Evolutionary conservation across 257 asterid genomes (phyloP).

Genomic region (Haberlea rhodopensis): DNA sequence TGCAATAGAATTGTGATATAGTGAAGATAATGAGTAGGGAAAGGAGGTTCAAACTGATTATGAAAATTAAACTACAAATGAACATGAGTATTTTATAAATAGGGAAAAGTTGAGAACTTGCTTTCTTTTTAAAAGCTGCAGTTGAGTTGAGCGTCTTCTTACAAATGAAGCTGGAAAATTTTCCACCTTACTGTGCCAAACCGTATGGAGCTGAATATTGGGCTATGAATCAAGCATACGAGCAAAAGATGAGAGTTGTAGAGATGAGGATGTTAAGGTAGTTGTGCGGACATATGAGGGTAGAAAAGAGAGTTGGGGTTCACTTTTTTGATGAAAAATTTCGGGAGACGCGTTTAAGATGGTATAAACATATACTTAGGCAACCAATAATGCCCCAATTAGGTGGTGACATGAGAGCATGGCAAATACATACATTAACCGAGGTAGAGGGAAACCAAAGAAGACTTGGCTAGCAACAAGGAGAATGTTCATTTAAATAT

Average conservation of each 20-base stretch:
- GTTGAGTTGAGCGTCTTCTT: conserved; percentile 1
- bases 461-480: too few relatives aligned
- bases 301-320: too few relatives aligned
- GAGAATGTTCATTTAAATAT: too few relatives aligned
- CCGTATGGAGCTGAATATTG: background rate
- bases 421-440: background rate
- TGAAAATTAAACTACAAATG: background rate
- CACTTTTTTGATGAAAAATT: too few relatives aligned
- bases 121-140: background rate
- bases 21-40: background rate
- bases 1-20: background rate
- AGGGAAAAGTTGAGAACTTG: background rate
- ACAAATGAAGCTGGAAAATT: background rate
- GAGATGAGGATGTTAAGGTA: background rate
- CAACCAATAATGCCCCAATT: background rate
- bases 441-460: background rate
- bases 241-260: background rate
- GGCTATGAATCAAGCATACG: background rate
- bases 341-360: background rate
- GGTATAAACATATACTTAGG: background rate
- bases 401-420: background rate
- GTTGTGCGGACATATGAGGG: background rate
- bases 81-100: background rate
- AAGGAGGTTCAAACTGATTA: background rate
- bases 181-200: background rate